Base-by-base conservation (phyloP, 2,329 filamentous ascomycete genomes). In the Diaporthe humulicola region DNA sequence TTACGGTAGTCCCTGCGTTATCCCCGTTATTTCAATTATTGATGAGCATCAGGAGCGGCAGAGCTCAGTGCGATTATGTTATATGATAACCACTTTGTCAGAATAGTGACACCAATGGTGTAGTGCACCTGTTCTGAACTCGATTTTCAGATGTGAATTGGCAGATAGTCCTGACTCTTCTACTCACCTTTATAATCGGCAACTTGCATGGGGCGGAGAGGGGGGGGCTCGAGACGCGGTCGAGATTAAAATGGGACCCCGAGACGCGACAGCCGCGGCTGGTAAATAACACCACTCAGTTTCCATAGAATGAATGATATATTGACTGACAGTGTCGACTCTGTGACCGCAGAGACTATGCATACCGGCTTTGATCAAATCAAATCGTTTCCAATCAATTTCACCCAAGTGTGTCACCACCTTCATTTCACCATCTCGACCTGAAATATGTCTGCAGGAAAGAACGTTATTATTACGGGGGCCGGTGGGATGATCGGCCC, bases 401-500 rank as follows among this genome's bases (percentile, higher is more conserved):
- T 4, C 19, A 48, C 28, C 2, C 15, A 33, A 25, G 0, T 30
- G 19, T n/a, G 19, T 38, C 28, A 19, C 40, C 42, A 22, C 58
- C 54, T 38, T 33, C 19, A 36, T 38, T 36, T 50, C 25, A 58
- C 56, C 3, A 28, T 19, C 42, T 50, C 30, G 4, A 38, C 10
- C n/a, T 28, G 22, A 38, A 71, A 36, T 14, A 74, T 72, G 69
- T 52, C 73, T 2, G 52, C 38, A 50, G 38, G 42, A 25, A 78
- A 78, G 64, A 77, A 78, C 50, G 78, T 83, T 76, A 80, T 84
- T 58, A 83, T 84, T 73, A 84, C 82, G 9, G 82, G 82, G 56
- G 82, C 82, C 17, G 80, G 79, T 54, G 82, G 82, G 69, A 80
- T 84, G 74, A 79, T 84, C 73, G 82, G 82, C n/a, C 77, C 81